Conservation (phyloP, 140 eudicot species). For the Anethum foeniculum region DNA sequence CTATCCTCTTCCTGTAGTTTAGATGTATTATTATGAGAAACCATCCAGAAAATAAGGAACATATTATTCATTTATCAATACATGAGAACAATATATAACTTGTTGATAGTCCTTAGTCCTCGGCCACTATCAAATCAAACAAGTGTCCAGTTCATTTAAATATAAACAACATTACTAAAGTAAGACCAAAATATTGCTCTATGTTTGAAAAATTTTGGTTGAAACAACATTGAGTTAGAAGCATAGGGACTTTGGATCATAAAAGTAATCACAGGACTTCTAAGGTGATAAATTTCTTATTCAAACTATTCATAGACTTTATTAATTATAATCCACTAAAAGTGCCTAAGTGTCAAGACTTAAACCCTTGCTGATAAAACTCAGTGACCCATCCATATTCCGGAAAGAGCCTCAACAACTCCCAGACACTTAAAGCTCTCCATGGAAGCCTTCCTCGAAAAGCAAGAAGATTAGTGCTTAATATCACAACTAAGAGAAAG, state of each 20-base stretch:
- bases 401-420: background rate
- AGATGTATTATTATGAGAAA: background rate
- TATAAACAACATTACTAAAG: background rate
- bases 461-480: no score
- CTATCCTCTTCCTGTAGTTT: conserved; percentile 52
- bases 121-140: background rate
- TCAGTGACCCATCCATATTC: background rate
- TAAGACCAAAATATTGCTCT: background rate
- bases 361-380: background rate
- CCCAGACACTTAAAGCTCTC: background rate
- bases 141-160: background rate
- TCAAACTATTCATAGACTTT: background rate
- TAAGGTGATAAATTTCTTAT: background rate
- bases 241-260: background rate
- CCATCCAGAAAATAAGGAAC: conserved; percentile 1
- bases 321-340: background rate
- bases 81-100: background rate
- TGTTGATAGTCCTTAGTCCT: background rate
- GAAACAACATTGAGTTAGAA: background rate
- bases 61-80: background rate
- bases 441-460: background rate
- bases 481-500: no score
- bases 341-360: background rate
- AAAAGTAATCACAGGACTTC: background rate
- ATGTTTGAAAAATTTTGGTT: background rate